Conservation (phyloP, 2,329 filamentous ascomycete species). For the Cadophora gregata region DNA sequence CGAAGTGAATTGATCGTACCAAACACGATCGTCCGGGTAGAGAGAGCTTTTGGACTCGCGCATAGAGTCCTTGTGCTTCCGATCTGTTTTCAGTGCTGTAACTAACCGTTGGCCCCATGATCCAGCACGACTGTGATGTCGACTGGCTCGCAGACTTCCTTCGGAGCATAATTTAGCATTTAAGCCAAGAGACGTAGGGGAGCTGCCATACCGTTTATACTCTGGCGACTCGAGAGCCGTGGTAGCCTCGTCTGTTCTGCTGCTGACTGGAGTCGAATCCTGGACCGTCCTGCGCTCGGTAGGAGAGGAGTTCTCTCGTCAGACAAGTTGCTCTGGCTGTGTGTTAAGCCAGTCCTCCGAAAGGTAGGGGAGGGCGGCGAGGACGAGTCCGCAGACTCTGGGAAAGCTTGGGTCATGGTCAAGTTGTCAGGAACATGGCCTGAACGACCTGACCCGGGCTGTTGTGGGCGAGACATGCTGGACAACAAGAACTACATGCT, state of each 20-base stretch:
- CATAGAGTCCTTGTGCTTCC: conserved; percentile 52
- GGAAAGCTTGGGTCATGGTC: conserved; percentile 33
- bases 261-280: conserved; percentile 38
- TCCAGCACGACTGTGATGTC: conserved; percentile 57
- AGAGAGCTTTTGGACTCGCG: conserved; percentile 69
- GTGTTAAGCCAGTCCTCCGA: conserved; percentile 26
- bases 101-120: conserved; percentile 68
- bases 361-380: conserved; percentile 34
- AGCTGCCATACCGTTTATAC: conserved; percentile 33
- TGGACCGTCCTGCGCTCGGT: conserved; percentile 37
- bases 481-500: conserved; percentile 24
- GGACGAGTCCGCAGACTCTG: conserved; percentile 33
- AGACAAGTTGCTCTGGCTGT: conserved; percentile 32
- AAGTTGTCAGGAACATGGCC: conserved; percentile 26
- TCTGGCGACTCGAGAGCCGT: conserved; percentile 38
- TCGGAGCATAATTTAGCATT: conserved; percentile 20
- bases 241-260: conserved; percentile 27
- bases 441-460: conserved; percentile 21
- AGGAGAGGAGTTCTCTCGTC: conserved; percentile 40
- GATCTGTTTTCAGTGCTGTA: conserved; percentile 61
- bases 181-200: not conserved
- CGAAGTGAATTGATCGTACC: conserved; percentile 98
- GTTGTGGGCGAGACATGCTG: conserved; percentile 23
- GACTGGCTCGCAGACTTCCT: conserved; percentile 41
- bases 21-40: conserved; percentile 84